Conservation (phyloP, 257 asterid genomes). For the Gentiana dahurica region DNA sequence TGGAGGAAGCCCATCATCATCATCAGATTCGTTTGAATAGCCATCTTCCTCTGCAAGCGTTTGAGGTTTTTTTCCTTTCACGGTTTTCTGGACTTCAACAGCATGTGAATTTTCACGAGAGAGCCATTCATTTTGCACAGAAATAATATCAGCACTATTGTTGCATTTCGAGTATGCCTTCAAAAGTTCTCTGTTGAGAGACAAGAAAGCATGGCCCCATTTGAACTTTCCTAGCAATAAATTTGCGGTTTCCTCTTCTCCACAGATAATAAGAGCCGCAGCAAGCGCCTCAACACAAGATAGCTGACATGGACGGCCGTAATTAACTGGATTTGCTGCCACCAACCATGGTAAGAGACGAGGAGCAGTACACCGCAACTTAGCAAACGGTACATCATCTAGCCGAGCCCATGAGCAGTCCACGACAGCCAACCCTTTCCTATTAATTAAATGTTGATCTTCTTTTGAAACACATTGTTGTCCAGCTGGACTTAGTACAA, state of each 20-base stretch:
- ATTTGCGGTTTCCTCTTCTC: slow-evolving; percentile 75
- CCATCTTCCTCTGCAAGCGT: slow-evolving; percentile 22
- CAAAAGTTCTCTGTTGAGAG: slow-evolving; percentile 85
- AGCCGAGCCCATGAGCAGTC: slow-evolving; percentile 99
- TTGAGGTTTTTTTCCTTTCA: slow-evolving; percentile 35
- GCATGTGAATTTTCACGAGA: slow-evolving; percentile 47
- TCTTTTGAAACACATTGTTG: slow-evolving; percentile 83
- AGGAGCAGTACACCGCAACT: slow-evolving; percentile 89
- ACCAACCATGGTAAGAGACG: slow-evolving; percentile 99
- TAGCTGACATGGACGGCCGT: slow-evolving; percentile 92
- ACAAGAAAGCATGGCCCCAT: slow-evolving; percentile 97
- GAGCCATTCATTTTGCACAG: slow-evolving; percentile 77
- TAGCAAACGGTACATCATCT: slow-evolving; percentile 90
- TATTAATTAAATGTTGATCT: slow-evolving; percentile 59
- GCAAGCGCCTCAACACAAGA: slow-evolving; percentile 98
- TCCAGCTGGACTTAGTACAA: slow-evolving; percentile 90
- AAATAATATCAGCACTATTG: slow-evolving; percentile 57
- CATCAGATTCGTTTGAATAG: slow-evolving; percentile 41
- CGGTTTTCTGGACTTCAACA: slow-evolving; percentile 13
- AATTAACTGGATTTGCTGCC: slow-evolving; percentile 98
- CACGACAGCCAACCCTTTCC: slow-evolving; percentile 86
- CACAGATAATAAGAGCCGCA: slow-evolving; percentile 88
- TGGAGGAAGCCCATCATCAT: slow-evolving; percentile 93
- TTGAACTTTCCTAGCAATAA: slow-evolving; percentile 80
- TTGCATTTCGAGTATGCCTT: slow-evolving; percentile 71